Evolutionary conservation across 2,329 filamentous ascomycete species (phyloP), one percentile per base, ranked within the genome.

Genomic region (Zasmidium angulare): DNA sequence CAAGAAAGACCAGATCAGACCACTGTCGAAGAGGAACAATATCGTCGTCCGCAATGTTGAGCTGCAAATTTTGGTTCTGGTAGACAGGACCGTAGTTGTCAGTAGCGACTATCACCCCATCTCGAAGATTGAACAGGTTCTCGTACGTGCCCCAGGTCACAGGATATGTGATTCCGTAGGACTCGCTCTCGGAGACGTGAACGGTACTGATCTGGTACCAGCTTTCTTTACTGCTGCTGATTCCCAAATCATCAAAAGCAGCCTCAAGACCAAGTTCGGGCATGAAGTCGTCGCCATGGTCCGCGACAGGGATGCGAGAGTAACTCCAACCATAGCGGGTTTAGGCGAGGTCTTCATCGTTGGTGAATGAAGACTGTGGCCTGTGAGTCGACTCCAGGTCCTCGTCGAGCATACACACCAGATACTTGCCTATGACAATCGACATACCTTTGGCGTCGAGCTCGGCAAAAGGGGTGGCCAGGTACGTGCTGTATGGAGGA

Each of bases 1-100:
- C 29, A 11, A 56, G 29, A 21, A 29, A 56, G 6, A 50, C 24
- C 11, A 50, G 17, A 56, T 56, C 53, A 6, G 31, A 46, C 53
- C 53, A 56, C 31, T 24, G 23, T 17, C 29, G 17, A 3, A 56
- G 19, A 2, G 53, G 46, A 10, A 46, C 29, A 2, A 56, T 4
- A 12, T n/a, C 29, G 12, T 3, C 24, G 10, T 2, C 24, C 9
- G 14, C 19, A 12, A 53, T 23, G 26, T 2, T 49, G 10, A 40
- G 20, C 21, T 10, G 40, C 53, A 22, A 17, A 14, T 20, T 31
- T 29, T 29, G 2, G 24, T 49, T 31, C 53, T n/a, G 19, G 17
- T 20, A 48, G 4, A 14, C 19, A 17, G 53, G 53, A 17, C 53
- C 47, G 19, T 24, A 21, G 46, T 50, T 50, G 12, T 36, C 17